Evolutionary conservation across 306 rosid genomes (phyloP).

Genomic region (Trifolium repens): DNA sequence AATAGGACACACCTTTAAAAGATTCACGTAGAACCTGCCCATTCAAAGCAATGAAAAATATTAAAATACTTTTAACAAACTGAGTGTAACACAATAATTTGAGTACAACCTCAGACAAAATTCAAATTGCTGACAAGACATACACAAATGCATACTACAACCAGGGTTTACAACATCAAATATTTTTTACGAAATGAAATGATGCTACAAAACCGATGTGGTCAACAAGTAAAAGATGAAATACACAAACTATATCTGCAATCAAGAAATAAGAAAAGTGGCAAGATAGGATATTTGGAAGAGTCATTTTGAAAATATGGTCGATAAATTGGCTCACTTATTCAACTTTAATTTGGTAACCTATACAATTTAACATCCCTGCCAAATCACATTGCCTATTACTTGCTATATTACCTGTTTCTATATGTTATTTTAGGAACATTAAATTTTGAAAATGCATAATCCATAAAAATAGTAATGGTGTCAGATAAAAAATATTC

Average conservation of each 20-base stretch:
- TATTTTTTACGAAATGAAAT: not conserved
- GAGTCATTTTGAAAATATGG: conserved; percentile 16
- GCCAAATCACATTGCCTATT: not conserved
- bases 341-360: conserved; percentile 25
- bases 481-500: conserved; percentile 4
- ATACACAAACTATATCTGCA: conserved; percentile 26
- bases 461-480: conserved; percentile 14
- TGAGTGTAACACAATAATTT: conserved; percentile 31
- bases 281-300: conserved; percentile 18
- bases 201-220: not conserved
- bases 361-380: not conserved
- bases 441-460: conserved; percentile 17
- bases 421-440: conserved; percentile 20
- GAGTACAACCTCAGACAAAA: conserved; percentile 30
- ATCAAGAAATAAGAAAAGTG: conserved; percentile 27
- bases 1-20: conserved; percentile 66
- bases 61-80: conserved; percentile 36
- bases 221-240: conserved; percentile 24
- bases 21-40: conserved; percentile 84
- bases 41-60: conserved; percentile 45
- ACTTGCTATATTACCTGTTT: conserved; percentile 8
- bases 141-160: conserved; percentile 21
- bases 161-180: not conserved
- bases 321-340: not conserved
- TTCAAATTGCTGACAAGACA: conserved; percentile 19